A percentile compares a stretch with the other conserved stretches of the same genome.
These are phyloP conservation scores for Ceratocystis smalleyi DNA, from an alignment of 2,329 filamentous ascomycete species.

Conservation along the genomic window DNA sequence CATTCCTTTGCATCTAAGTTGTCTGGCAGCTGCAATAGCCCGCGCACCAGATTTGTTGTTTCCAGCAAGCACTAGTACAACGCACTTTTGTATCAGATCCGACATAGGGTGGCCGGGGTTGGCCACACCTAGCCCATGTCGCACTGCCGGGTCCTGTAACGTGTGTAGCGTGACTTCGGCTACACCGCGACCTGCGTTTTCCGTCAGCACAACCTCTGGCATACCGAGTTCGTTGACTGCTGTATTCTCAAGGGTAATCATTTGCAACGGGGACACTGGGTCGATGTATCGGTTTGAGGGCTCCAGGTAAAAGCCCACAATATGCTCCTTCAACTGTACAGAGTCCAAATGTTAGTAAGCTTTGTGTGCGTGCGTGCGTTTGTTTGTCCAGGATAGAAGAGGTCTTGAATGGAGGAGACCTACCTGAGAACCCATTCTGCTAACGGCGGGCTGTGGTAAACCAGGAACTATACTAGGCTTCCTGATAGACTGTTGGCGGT, in stretches of 20 bases:
- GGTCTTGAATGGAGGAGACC: not conserved
- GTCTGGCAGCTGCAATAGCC: conserved; percentile 70
- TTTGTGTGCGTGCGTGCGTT: too few species aligned
- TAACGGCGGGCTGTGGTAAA: conserved; percentile 30
- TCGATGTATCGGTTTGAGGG: conserved; percentile 44
- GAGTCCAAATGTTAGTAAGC: not conserved
- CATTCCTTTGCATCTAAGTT: conserved; percentile 69
- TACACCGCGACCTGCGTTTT: conserved; percentile 78
- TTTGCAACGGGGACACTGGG: conserved; percentile 58
- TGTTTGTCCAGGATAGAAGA: not conserved
- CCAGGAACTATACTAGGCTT: conserved; percentile 34
- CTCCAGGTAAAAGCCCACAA: conserved; percentile 36
- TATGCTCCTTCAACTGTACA: conserved; percentile 20
- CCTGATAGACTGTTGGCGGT: conserved; percentile 22
- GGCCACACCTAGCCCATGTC: conserved; percentile 34
- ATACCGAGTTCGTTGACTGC: conserved; percentile 76
- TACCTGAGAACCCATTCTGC: conserved; percentile 20
- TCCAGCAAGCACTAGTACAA: conserved; percentile 69
- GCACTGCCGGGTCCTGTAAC: conserved; percentile 46
- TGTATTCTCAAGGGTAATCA: conserved; percentile 84
- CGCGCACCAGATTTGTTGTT: conserved; percentile 82
- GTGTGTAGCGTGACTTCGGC: conserved; percentile 66
- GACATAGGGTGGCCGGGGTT: conserved; percentile 22
- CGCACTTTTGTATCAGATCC: conserved; percentile 23
- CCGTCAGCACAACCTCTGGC: conserved; percentile 77